Conservation (phyloP, 805 yeast genomes). For the Ogataea parapolymorpha region DNA sequence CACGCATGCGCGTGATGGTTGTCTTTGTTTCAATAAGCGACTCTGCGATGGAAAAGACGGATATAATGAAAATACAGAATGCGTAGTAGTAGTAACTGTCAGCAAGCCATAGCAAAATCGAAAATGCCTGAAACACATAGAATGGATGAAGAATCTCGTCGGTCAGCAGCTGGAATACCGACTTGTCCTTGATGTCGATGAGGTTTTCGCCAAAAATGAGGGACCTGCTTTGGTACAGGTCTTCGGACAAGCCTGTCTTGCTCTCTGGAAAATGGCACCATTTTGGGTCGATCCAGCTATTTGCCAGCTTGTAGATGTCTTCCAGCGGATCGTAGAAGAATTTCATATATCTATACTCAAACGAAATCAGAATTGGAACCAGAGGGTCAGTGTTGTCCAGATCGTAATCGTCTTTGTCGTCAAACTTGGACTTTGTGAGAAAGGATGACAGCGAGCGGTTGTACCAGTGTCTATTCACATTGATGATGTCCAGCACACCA, state of each 20-base stretch:
- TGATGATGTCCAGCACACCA: conserved; percentile 71
- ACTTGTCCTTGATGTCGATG: conserved; percentile 72
- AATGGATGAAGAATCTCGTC: conserved; percentile 95
- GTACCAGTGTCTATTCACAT: conserved; percentile 57
- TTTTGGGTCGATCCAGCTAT: conserved; percentile 78
- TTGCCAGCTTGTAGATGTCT: conserved; percentile 79
- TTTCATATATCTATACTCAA: conserved; percentile 79
- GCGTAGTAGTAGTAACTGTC: conserved; percentile 96
- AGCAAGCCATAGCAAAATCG: conserved; percentile 85
- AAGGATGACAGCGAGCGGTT: conserved; percentile 71
- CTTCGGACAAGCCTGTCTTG: conserved; percentile 69
- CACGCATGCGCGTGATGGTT: conserved; percentile 67
- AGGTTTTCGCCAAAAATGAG: conserved; percentile 75
- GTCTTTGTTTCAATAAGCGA: conserved; percentile 83
- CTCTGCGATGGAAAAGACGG: conserved; percentile 72
- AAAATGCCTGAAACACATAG: conserved; percentile 90
- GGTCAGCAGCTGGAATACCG: conserved; percentile 58
- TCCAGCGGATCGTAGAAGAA: conserved; percentile 83
- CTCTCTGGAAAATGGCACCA: conserved; percentile 64
- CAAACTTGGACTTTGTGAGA: conserved; percentile 35
- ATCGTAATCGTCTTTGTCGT: conserved; percentile 18
- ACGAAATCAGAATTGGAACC: conserved; percentile 65
- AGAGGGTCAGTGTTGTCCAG: conserved; percentile 51
- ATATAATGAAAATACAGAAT: conserved; percentile 82
- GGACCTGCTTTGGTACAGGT: conserved; percentile 62